Base-by-base conservation (phyloP, 306 rosid genomes). In the Ormosia semicastrata region DNA sequence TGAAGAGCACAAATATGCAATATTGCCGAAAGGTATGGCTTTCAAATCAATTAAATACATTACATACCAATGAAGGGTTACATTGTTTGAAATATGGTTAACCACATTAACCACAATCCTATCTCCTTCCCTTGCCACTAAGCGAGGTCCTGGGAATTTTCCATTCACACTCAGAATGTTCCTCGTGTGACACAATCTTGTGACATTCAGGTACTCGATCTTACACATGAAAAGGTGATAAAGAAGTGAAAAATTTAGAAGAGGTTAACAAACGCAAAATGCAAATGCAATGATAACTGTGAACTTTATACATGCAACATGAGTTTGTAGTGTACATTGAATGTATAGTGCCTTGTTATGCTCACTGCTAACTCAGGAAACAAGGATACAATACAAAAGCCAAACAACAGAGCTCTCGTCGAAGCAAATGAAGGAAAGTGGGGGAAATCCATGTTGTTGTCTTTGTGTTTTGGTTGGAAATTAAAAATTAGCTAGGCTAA, bases 111-210 rank as follows among this genome's bases (percentile, higher is more conserved):
- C 53, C 41, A 82, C 44, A 12, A 94, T 91, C 56, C 81, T 85
- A 64, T 94, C 98, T 10, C 93, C 98, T 86, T 94, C 97, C 63
- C 98, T 90, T 29, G 97, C 97, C 34, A 90, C 81, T 41, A 94
- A 70, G 17, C 62, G 85, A 47, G 93, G 97, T 47, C 98, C 97
- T 11, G 98, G 97, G n/a, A 92, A 90, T 79, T 85, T 81, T 0
- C 87, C 88, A 24, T 94, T 94, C 36, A 94, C 97, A 33, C 89
- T 91, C 36, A 91, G 2, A 72, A 94, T 49, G 76, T 70, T 89
- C 81, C 93, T 93, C 37, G 93, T 86, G 83, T 91, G 94, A 54
- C 98, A 89, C 71, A 94, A 64, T 74, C 93, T 92, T 7, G 96
- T 86, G n/a, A 86, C 89, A 44, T 86, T 92, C 50, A 77, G 81